Conservation (phyloP, 139 green algal genomes). For the Protoeuglena noctilucae region DNA sequence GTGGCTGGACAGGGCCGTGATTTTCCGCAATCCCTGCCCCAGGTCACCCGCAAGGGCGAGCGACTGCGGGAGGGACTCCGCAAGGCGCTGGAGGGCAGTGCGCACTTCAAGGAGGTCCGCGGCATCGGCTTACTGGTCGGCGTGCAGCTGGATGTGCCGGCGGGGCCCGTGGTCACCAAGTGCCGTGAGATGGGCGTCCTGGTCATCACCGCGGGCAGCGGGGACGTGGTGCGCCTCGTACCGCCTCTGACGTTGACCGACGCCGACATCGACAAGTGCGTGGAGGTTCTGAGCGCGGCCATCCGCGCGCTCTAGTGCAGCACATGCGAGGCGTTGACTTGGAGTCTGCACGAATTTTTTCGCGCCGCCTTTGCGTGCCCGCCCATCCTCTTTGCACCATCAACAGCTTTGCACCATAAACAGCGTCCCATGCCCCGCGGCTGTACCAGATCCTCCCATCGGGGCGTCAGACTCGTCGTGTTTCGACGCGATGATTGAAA, state of each 20-base stretch:
- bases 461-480: too few relatives aligned
- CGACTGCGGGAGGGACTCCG: conserved; percentile 46
- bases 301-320: background rate
- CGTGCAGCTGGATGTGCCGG: conserved; percentile 75
- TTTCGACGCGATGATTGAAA: too few relatives aligned
- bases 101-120: conserved; percentile 75
- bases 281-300: too few relatives aligned
- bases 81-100: conserved; percentile 42
- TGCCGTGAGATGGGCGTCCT: conserved; percentile 65
- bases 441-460: too few relatives aligned
- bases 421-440: background rate
- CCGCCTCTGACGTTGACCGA: conserved; percentile 78
- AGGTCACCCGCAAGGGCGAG: conserved; percentile 61
- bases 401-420: background rate
- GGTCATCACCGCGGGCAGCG: conserved; percentile 79
- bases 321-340: conserved; percentile 6
- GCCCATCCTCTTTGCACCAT: conserved; percentile 5
- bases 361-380: too few relatives aligned
- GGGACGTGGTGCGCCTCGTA: conserved; percentile 85
- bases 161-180: conserved; percentile 46
- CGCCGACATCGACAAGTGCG: too few relatives aligned
- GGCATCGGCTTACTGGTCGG: conserved; percentile 78
- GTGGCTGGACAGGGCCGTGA: too few relatives aligned
- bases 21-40: too few relatives aligned
- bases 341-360: conserved; percentile 3